Evolutionary conservation across 2,329 filamentous ascomycete genomes (phyloP), one percentile per base, ranked within the genome.

Genomic region (Alternaria sp.): DNA sequence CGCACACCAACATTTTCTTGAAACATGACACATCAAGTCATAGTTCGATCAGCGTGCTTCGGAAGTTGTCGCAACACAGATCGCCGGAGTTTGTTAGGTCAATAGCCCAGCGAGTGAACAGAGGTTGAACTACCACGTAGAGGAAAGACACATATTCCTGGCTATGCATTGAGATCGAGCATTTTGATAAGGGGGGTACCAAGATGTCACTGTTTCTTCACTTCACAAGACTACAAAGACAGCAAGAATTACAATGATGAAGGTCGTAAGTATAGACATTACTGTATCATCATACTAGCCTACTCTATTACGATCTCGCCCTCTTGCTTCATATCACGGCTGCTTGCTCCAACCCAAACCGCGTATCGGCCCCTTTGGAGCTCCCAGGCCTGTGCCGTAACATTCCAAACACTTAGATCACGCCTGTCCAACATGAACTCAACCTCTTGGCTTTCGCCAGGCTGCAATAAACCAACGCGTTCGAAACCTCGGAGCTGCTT

Each of bases 381-480:
- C 41, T 92, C 87, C 94, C 94, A 97, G 82, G 97, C 88, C 84
- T 97, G 93, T 7, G 82, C 77, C 1, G 75, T 84, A 0, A 87
- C 83, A 70, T 97, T 92, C 94, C 94, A 97, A 80, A 93, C 94
- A 78, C 91, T 93, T 61, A 97, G 69, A 76, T 97, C 94, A 55
- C 92, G 88, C 30, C 94, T 86, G 8, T 88, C 92, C 50, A 97
- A 78, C 7, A 87, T 84, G 1, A 87, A 89, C 1, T 79, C 84
- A 80, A 95, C 95, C 3, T 84, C 86, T 8, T 81, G 84, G 50
- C 85, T 88, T 76, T 88, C 81, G 15, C 92, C 93, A 1, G 92
- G 86, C 2, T 87, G 83, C 64, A 97, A 87, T 1, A 65, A 15
- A 45, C 84, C 85, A 55, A 97, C 80, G 46, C 92, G 88, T 63